These are phyloP conservation scores for Boletus albobrunnescens DNA, from an alignment of 1,284 basidiomycete species.

Conservation along the genomic window DNA sequence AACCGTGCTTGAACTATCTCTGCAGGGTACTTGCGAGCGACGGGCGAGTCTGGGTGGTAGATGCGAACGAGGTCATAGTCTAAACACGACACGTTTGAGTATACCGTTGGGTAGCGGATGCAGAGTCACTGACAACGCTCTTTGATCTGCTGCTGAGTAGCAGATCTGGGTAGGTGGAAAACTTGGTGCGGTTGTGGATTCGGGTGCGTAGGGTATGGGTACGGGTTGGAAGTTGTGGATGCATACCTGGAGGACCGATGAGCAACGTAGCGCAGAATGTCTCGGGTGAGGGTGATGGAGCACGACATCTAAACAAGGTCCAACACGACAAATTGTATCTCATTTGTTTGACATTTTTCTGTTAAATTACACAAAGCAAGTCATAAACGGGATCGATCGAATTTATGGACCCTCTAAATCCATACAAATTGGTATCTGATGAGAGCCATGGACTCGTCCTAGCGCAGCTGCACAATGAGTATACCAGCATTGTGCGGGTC, in stretches of 20 bases:
- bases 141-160: conserved; percentile 59
- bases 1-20: conserved; percentile 55
- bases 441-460: neutral
- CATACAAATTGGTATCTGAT: too few relatives aligned
- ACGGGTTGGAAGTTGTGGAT: conserved; percentile 37
- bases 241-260: conserved; percentile 16
- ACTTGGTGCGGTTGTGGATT: conserved; percentile 66
- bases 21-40: conserved; percentile 43
- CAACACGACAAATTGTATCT: too few relatives aligned
- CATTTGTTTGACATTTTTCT: neutral
- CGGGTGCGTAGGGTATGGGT: conserved; percentile 51
- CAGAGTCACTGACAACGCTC: conserved; percentile 48
- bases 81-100: conserved; percentile 21
- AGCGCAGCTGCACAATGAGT: conserved; percentile 72
- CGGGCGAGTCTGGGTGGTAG: conserved; percentile 66
- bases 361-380: too few relatives aligned
- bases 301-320: conserved; percentile 12
- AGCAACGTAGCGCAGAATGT: conserved; percentile 6
- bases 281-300: conserved; percentile 10
- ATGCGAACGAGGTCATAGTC: conserved; percentile 69
- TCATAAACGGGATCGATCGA: neutral
- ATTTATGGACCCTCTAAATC: too few relatives aligned
- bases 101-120: neutral
- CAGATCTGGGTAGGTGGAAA: conserved; percentile 57
- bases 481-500: conserved; percentile 87